Conservation (phyloP, 257 asterid genomes). For the Przewalskia tangutica region DNA sequence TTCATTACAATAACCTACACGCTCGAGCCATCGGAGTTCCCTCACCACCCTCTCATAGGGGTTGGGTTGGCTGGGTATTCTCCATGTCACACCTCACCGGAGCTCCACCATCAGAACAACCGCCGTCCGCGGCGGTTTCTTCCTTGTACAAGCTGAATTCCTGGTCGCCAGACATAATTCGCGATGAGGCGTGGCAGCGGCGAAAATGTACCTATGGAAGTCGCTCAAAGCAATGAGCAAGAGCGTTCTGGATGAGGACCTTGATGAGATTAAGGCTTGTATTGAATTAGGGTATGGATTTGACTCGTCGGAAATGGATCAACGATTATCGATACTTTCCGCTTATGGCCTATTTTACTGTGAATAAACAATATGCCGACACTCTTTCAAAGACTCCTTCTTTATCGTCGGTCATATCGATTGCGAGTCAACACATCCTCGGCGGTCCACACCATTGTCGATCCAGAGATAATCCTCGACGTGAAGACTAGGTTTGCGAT, state of each 20-base stretch:
- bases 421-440: constrained; percentile 29
- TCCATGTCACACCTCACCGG: constrained; percentile 17
- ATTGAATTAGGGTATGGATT: constrained; percentile 69
- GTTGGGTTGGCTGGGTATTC: constrained; percentile 23
- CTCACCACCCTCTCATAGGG: constrained; percentile 45
- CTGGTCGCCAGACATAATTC: constrained; percentile 59
- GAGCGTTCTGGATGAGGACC: constrained; percentile 74
- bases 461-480: constrained; percentile 51
- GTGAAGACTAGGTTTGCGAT: constrained; percentile 64
- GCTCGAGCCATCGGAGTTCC: constrained; percentile 7
- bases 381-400: constrained; percentile 25
- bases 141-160: constrained; percentile 48
- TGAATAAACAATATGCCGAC: constrained; percentile 41
- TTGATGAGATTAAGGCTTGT: constrained; percentile 71
- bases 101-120: neutral
- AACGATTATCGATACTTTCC: constrained; percentile 58
- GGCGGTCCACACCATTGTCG: constrained; percentile 41
- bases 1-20: constrained; percentile 19
- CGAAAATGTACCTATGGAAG: constrained; percentile 25
- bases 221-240: constrained; percentile 29
- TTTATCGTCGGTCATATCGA: constrained; percentile 23
- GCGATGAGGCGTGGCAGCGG: constrained; percentile 70
- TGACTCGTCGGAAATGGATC: constrained; percentile 62
- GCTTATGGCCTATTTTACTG: constrained; percentile 62
- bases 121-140: constrained; percentile 5